These are phyloP conservation scores for Penicillium sp. DNA, from an alignment of 2,329 filamentous ascomycete species.

Conservation along the genomic window DNA sequence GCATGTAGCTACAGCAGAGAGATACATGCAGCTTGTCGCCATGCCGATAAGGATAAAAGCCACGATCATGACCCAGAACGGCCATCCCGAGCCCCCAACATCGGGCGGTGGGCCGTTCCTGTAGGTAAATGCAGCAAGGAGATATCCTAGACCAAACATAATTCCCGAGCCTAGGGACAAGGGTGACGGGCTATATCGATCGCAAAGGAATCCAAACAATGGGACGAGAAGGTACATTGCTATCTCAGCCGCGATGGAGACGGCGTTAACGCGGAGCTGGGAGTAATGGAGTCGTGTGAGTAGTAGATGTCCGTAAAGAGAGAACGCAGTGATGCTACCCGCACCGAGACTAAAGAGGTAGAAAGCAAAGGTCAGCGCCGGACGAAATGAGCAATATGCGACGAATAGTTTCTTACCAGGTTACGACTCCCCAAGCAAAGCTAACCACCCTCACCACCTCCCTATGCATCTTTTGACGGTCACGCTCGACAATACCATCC, in stretches of 20 bases:
- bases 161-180: slow-evolving; percentile 73
- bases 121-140: slow-evolving; percentile 81
- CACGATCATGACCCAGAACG: slow-evolving; percentile 80
- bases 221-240: slow-evolving; percentile 93
- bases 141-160: slow-evolving; percentile 80
- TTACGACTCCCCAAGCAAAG: slow-evolving; percentile 65
- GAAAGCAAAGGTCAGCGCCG: slow-evolving; percentile 11
- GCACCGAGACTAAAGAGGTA: slow-evolving; percentile 67
- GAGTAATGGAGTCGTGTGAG: slow-evolving; percentile 84
- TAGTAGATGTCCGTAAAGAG: slow-evolving; percentile 89
- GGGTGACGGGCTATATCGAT: slow-evolving; percentile 79
- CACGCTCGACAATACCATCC: slow-evolving; percentile 62
- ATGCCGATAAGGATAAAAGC: slow-evolving; percentile 83
- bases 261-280: slow-evolving; percentile 88
- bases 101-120: slow-evolving; percentile 59
- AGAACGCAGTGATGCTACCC: slow-evolving; percentile 91
- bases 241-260: slow-evolving; percentile 84
- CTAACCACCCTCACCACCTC: slow-evolving; percentile 58
- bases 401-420: slow-evolving; percentile 50
- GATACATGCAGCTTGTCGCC: slow-evolving; percentile 86
- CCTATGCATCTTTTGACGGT: slow-evolving; percentile 58
- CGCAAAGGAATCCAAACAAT: slow-evolving; percentile 86
- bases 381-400: neutral
- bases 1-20: slow-evolving; percentile 88
- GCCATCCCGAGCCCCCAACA: slow-evolving; percentile 62